A percentile compares a stretch with the other conserved stretches of the same genome.
Conservation (phyloP, 805 yeast genomes). For the Tetrapisispora fleetii region DNA sequence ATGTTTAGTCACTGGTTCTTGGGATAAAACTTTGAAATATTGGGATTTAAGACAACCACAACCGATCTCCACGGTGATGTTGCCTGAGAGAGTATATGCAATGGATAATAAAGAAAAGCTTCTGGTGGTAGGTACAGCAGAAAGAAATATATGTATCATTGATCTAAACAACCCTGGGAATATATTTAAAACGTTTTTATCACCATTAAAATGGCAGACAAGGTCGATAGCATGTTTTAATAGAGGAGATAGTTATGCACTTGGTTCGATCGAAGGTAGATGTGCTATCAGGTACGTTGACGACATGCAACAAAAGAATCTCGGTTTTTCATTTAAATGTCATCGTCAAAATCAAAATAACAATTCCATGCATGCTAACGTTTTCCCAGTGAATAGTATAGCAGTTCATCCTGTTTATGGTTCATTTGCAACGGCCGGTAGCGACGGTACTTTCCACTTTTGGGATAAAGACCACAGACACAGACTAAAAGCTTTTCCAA, state of each 20-base stretch:
- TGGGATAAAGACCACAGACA: conserved; percentile 95
- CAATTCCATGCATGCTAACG: conserved; percentile 50
- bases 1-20: conserved; percentile 83
- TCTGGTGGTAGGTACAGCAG: conserved; percentile 91
- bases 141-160: conserved; percentile 65
- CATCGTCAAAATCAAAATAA: conserved; percentile 55
- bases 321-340: conserved; percentile 87
- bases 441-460: conserved; percentile 86
- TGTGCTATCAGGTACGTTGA: conserved; percentile 91
- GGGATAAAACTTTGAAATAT: conserved; percentile 91
- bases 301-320: conserved; percentile 60
- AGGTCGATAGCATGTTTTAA: conserved; percentile 75
- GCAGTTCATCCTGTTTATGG: conserved; percentile 84
- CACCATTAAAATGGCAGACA: conserved; percentile 87
- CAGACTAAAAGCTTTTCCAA: conserved; percentile 72
- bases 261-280: conserved; percentile 91
- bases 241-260: conserved; percentile 85
- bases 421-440: conserved; percentile 87
- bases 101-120: conserved; percentile 78
- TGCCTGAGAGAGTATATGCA: conserved; percentile 86
- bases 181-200: conserved; percentile 60
- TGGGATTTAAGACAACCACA: conserved; percentile 88
- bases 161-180: conserved; percentile 76
- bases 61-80: conserved; percentile 68
- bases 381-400: conserved; percentile 73